These are phyloP conservation scores for Fusarium cicatricum DNA, from an alignment of 2,329 filamentous ascomycete species.

Conservation along the genomic window DNA sequence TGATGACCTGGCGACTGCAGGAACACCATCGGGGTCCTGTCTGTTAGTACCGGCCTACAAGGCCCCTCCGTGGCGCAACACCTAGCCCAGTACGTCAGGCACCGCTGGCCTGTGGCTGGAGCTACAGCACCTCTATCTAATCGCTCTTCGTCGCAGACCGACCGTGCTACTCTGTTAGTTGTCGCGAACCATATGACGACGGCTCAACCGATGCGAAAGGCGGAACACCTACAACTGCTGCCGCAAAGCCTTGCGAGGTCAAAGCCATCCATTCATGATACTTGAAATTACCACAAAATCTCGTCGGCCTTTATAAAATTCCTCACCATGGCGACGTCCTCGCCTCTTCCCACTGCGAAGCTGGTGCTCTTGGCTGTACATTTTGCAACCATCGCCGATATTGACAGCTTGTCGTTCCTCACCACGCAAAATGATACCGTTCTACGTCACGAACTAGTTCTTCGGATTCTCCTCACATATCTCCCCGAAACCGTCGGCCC, in stretches of 20 bases:
- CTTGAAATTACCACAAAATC: background rate
- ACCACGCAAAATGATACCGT: conserved; percentile 63
- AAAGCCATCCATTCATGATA: background rate
- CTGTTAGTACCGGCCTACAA: background rate
- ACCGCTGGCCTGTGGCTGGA: conserved; percentile 13
- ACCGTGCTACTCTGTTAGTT: conserved; percentile 30
- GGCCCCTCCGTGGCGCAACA: conserved; percentile 6
- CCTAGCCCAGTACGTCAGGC: background rate
- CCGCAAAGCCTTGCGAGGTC: background rate
- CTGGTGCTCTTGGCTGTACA: conserved; percentile 77
- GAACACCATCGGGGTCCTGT: background rate
- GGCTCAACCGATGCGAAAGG: background rate
- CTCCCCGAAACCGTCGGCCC: conserved; percentile 76
- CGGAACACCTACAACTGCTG: background rate
- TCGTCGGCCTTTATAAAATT: background rate
- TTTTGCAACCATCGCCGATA: conserved; percentile 71
- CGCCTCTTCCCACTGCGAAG: conserved; percentile 68
- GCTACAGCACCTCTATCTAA: conserved; percentile 17
- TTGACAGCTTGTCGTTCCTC: conserved; percentile 68
- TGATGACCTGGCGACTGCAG: no score
- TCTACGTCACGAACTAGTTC: conserved; percentile 69
- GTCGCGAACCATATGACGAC: conserved; percentile 15
- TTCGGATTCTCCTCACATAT: conserved; percentile 79
- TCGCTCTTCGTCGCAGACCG: conserved; percentile 1
- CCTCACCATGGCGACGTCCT: conserved; percentile 36